A percentile compares a stretch with the other conserved stretches of the same genome.
phyloP scores from a whole-genome alignment of 371 early-diverging fungal genomes.

The Rhizomucor pusillus region DNA sequence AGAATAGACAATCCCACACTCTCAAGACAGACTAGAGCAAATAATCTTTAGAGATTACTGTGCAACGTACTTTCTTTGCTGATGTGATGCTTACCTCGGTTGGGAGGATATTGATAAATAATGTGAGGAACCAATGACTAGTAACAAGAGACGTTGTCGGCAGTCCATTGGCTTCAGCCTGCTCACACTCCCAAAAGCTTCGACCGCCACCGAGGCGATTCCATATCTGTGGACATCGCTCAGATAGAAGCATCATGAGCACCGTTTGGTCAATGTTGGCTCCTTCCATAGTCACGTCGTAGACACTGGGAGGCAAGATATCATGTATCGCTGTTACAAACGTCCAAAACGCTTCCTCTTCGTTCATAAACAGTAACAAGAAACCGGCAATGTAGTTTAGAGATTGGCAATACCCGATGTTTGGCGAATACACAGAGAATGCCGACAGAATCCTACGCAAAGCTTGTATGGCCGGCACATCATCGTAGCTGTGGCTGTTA shows the following conservation, averaged over 20 bases:
- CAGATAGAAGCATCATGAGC: slow-evolving; percentile 58
- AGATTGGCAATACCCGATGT: slow-evolving; percentile 81
- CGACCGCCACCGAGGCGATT: slow-evolving; percentile 39
- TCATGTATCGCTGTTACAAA: slow-evolving; percentile 68
- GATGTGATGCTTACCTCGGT: slow-evolving; percentile 48
- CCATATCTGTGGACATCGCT: slow-evolving; percentile 53
- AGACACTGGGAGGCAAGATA: slow-evolving; percentile 71
- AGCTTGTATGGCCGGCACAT: slow-evolving; percentile 55
- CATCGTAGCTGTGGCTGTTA: slow-evolving; percentile 27
- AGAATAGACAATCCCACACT: slow-evolving; percentile 85
- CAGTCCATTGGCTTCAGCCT: slow-evolving; percentile 46
- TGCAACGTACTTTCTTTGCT: not conserved
- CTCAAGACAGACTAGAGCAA: slow-evolving; percentile 62
- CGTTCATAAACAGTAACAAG: slow-evolving; percentile 72
- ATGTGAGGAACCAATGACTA: slow-evolving; percentile 84
- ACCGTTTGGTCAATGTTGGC: slow-evolving; percentile 74
- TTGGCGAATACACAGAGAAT: slow-evolving; percentile 56
- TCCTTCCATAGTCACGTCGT: slow-evolving; percentile 73
- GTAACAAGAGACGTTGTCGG: slow-evolving; percentile 74
- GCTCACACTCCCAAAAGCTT: slow-evolving; percentile 45
- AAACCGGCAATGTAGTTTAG: slow-evolving; percentile 78
- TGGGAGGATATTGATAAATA: slow-evolving; percentile 79
- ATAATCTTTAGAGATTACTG: not conserved
- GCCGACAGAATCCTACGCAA: slow-evolving; percentile 71
- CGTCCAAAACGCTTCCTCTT: slow-evolving; percentile 79